Evolutionary conservation across 2,329 filamentous ascomycete genomes (phyloP).

Genomic region (Botryosphaeria agaves): DNA sequence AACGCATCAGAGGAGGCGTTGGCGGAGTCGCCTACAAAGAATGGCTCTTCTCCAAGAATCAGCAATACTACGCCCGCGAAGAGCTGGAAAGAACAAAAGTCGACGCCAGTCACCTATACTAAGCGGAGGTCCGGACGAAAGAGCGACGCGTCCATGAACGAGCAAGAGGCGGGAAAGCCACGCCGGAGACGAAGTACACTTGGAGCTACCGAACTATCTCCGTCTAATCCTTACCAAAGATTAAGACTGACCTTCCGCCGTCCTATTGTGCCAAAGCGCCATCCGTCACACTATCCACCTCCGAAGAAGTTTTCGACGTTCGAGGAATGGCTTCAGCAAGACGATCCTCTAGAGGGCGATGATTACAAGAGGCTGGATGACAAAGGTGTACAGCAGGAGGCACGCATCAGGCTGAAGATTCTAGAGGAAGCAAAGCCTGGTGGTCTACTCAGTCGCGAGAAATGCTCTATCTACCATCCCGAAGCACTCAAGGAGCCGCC

Average conservation of each 20-base stretch:
- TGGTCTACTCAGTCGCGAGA: conserved; percentile 52
- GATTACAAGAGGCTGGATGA: conserved; percentile 17
- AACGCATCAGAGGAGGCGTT: too few relatives aligned
- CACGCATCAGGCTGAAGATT: conserved; percentile 48
- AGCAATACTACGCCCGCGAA: too few relatives aligned
- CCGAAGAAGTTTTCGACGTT: conserved; percentile 32
- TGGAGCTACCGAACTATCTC: not conserved
- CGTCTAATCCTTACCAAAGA: conserved; percentile 7
- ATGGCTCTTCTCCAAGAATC: too few relatives aligned
- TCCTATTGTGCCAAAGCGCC: conserved; percentile 30
- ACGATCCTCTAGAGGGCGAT: conserved; percentile 28
- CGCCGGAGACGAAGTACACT: too few relatives aligned
- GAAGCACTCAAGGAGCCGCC: conserved; percentile 58
- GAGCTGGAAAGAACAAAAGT: too few relatives aligned
- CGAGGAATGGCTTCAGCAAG: conserved; percentile 45
- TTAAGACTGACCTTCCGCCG: conserved; percentile 33
- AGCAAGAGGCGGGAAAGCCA: too few relatives aligned
- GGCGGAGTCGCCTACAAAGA: too few relatives aligned
- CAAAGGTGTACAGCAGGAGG: conserved; percentile 37
- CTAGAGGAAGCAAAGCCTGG: conserved; percentile 58
- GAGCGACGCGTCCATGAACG: too few relatives aligned
- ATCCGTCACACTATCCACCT: conserved; percentile 32
- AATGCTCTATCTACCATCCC: conserved; percentile 55
- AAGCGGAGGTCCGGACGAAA: too few relatives aligned
- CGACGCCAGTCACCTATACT: too few relatives aligned